Conservation (phyloP, 2,329 filamentous ascomycete genomes). For the Dactylellina haptotyla region DNA sequence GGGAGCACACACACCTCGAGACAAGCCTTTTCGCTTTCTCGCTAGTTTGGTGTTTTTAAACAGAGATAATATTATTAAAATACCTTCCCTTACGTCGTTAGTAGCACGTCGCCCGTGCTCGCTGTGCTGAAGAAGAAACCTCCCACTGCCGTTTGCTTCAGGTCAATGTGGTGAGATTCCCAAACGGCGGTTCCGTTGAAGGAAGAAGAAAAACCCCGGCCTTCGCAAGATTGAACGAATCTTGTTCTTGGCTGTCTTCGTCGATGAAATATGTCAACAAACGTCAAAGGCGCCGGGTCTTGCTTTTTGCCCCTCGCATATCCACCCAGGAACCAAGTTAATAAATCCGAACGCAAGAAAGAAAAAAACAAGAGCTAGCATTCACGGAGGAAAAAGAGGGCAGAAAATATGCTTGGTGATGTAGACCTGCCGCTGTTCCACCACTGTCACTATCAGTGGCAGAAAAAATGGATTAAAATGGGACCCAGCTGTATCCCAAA, state of each 20-base stretch:
- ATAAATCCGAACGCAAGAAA: neutral
- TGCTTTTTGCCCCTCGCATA: constrained; percentile 45
- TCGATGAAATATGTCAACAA: constrained; percentile 37
- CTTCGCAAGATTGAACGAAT: too few relatives aligned
- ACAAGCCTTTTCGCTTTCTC: too few relatives aligned
- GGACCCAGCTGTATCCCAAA: constrained; percentile 12
- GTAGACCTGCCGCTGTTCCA: constrained; percentile 40
- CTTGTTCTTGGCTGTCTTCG: constrained; percentile 5
- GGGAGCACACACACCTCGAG: too few relatives aligned
- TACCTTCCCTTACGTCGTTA: neutral
- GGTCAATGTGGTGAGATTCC: constrained; percentile 1
- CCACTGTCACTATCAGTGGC: constrained; percentile 5
- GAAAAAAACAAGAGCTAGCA: neutral
- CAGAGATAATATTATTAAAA: neutral
- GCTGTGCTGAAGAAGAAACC: too few relatives aligned
- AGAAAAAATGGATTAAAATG: neutral
- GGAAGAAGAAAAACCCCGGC: neutral
- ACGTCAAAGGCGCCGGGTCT: constrained; percentile 14
- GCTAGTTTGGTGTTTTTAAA: too few relatives aligned
- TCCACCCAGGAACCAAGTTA: neutral
- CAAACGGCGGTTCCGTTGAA: neutral
- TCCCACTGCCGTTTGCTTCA: too few relatives aligned
- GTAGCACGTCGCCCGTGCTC: too few relatives aligned
- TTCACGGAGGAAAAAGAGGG: neutral
- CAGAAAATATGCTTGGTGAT: constrained; percentile 45